Conservation (phyloP, 2,329 filamentous ascomycete species). For the Laburnicola sp. region DNA sequence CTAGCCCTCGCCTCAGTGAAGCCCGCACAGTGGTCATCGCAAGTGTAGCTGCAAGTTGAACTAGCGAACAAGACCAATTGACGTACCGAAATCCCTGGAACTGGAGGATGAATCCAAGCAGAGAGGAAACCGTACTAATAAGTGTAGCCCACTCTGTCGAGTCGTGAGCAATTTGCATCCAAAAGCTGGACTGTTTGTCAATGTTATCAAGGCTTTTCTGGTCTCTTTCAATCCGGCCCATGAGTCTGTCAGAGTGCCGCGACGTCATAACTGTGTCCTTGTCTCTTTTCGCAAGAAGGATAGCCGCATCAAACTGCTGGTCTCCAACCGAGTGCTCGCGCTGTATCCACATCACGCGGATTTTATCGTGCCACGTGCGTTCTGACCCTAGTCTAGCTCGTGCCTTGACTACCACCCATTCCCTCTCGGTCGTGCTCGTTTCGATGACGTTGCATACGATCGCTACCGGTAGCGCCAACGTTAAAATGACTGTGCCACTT, state of each 20-base stretch:
- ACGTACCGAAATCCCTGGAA: not conserved
- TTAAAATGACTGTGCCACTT: not conserved
- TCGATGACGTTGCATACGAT: constrained; percentile 3
- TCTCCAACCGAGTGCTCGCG: constrained; percentile 2
- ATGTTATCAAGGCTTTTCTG: not conserved
- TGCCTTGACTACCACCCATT: not conserved
- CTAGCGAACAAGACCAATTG: not conserved
- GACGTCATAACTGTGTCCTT: not conserved
- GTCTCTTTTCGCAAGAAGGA: not conserved
- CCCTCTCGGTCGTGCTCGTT: constrained; percentile 1
- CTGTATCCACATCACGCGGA: constrained; percentile 2
- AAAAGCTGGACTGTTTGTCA: not conserved
- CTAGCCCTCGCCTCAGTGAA: not conserved
- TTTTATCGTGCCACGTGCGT: not conserved
- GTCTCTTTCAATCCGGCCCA: not conserved
- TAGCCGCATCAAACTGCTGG: constrained; percentile 2
- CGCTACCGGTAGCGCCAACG: not conserved
- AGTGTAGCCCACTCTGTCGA: constrained; percentile 1
- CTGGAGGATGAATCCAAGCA: not conserved
- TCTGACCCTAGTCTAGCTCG: not conserved
- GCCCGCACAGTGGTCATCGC: constrained; percentile 1
- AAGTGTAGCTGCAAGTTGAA: not conserved
- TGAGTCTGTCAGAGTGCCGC: not conserved
- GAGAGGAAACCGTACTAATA: not conserved
- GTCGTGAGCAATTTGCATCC: not conserved